Percentiles rank a stretch among this genome's conserved stretches.
Conservation (phyloP, 768 basidiomycete genomes). For the Boletus edulis region DNA sequence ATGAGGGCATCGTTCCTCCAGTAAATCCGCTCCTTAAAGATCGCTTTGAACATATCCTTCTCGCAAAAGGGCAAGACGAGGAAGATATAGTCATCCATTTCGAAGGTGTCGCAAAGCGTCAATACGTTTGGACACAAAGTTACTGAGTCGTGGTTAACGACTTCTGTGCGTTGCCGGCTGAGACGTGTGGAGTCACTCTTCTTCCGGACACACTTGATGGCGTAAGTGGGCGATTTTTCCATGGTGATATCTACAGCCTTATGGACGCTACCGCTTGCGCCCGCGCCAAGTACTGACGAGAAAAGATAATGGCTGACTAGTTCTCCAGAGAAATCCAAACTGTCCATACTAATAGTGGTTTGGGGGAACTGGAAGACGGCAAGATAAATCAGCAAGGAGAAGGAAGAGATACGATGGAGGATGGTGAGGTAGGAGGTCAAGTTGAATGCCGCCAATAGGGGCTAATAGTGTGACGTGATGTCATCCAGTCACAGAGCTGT, state of each 20-base stretch:
- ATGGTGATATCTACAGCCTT: constrained; percentile 55
- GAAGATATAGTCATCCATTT: constrained; percentile 59
- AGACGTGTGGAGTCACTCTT: constrained; percentile 48
- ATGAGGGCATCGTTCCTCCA: constrained; percentile 59
- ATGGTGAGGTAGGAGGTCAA: neutral
- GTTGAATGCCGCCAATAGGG: neutral
- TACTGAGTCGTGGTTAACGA: constrained; percentile 49
- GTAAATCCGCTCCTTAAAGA: constrained; percentile 51
- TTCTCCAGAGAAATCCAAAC: constrained; percentile 47
- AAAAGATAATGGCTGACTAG: constrained; percentile 62
- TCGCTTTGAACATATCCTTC: constrained; percentile 63
- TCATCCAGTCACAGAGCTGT: no score
- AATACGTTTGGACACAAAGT: constrained; percentile 54
- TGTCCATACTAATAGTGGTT: neutral
- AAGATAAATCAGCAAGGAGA: no score
- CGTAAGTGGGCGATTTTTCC: constrained; percentile 43
- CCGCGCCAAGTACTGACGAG: constrained; percentile 61
- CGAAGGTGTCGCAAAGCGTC: constrained; percentile 59
- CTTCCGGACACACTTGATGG: constrained; percentile 73
- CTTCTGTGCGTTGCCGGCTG: constrained; percentile 66
- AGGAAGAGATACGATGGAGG: neutral
- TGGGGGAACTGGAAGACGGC: neutral
- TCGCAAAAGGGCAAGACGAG: constrained; percentile 59
- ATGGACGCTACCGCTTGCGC: constrained; percentile 79
- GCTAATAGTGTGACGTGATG: no score